These are phyloP conservation scores for Corchorus capsularis DNA, from an alignment of 345 rosid genomes.

Conservation along the genomic window DNA sequence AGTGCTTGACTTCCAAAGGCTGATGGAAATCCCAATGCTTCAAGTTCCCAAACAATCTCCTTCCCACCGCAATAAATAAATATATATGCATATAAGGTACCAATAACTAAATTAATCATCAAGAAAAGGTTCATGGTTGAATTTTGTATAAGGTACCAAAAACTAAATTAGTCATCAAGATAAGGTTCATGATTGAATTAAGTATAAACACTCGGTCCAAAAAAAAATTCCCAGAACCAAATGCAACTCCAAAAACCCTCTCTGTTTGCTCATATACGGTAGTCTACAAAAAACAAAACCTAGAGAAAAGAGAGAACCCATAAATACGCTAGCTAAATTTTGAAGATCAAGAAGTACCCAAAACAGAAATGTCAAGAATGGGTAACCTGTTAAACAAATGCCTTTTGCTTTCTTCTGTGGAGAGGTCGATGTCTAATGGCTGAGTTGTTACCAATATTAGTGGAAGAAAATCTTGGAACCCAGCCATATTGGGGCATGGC, in stretches of 20 bases:
- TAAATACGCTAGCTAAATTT: neutral
- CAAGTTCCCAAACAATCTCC: no score
- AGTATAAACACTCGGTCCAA: no score
- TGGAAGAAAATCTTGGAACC: conserved; percentile 48
- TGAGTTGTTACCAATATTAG: conserved; percentile 25
- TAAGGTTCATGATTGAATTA: no score
- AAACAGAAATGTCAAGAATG: neutral
- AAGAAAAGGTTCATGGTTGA: no score
- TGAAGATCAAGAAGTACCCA: neutral
- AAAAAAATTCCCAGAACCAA: conserved; percentile 86
- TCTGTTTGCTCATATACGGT: conserved; percentile 90
- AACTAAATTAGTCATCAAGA: no score
- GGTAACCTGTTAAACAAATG: conserved; percentile 69
- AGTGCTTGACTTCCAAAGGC: no score
- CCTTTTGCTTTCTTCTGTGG: conserved; percentile 72
- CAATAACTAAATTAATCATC: no score
- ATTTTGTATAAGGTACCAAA: no score
- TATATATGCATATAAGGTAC: no score
- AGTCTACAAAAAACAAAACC: conserved; percentile 39
- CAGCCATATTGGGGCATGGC: conserved; percentile 47
- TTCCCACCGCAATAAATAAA: no score
- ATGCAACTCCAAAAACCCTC: conserved; percentile 94
- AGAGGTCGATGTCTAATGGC: conserved; percentile 55
- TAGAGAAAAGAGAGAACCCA: neutral
- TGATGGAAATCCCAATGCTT: no score